Evolutionary conservation across 306 rosid species (phyloP), one percentile per base, ranked within the genome.

Genomic region (Vigna reflexopilosa): DNA sequence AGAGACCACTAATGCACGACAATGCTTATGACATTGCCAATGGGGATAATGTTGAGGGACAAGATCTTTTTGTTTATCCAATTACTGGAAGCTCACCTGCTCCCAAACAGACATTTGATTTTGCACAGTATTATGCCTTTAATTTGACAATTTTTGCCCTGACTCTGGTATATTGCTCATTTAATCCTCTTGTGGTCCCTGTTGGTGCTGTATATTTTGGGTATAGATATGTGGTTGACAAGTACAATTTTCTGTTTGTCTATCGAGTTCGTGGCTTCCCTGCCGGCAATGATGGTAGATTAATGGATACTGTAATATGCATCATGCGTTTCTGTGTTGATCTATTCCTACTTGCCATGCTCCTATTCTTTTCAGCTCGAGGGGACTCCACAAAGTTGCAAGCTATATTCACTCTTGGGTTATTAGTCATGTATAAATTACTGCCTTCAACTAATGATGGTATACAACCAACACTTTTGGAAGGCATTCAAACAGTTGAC

Each of bases 61-160:
- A 89, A 47, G 98, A 95, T 87, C 97, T 95, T 65, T 85, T 78
- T 68, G 89, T 86, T 34, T 89, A 93, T 84, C 93, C 98, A 19
- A 72, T 83, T 56, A 91, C 88, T 78, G 91, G 93, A 83, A 92
- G 96, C 79, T 89, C 97, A 16, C 88, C 95, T 10, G 90, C 89
- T 49, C 99, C 99, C 0, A 95, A 91, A 72, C 98, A 93, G 87
- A 81, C 90, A 55, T 95, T 95, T 2, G 99, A 95, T 88, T 93
- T 95, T 72, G 99, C 99, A 1, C 99, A 95, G 86, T 95, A 95
- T 71, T 91, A 95, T 67, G 99, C 98, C 7, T 95, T 95, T 16
- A 95, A 95, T 78, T 67, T 92, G 89, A 95, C 98, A 75, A 90
- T 93, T 77, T 95, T 95, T 80, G 96, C 99, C 70, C 93, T 93